These are phyloP conservation scores for Craterostigma plantagineum DNA, from an alignment of 257 asterid species.

Conservation along the genomic window DNA sequence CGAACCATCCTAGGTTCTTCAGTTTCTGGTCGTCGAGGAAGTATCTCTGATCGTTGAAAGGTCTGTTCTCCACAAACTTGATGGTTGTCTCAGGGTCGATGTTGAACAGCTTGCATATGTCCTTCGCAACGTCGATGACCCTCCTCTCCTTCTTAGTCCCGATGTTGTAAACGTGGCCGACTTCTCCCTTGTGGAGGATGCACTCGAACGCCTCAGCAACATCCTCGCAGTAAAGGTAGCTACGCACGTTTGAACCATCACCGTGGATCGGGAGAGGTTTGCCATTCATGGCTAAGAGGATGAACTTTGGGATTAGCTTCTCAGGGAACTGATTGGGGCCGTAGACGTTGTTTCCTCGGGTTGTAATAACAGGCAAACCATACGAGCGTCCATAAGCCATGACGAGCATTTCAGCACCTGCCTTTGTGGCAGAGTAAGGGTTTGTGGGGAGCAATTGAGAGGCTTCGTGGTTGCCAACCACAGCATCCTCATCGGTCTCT, in stretches of 20 bases:
- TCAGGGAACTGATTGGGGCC: constrained; percentile 70
- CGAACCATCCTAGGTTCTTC: constrained; percentile 49
- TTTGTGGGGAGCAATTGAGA: constrained; percentile 62
- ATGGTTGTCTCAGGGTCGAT: constrained; percentile 41
- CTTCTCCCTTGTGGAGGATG: constrained; percentile 59
- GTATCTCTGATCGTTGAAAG: constrained; percentile 65
- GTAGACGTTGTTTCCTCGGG: constrained; percentile 52
- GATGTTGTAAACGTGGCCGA: constrained; percentile 17
- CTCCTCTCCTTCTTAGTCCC: constrained; percentile 53
- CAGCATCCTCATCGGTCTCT: constrained; percentile 76
- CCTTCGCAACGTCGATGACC: constrained; percentile 58
- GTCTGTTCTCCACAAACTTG: constrained; percentile 56
- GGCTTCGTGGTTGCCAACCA: constrained; percentile 66
- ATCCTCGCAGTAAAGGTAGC: constrained; percentile 63
- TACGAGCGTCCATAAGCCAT: constrained; percentile 75
- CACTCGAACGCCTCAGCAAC: constrained; percentile 68
- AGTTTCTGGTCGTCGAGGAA: constrained; percentile 58
- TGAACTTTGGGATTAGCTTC: constrained; percentile 59
- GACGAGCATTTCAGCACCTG: constrained; percentile 72
- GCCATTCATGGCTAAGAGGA: constrained; percentile 51
- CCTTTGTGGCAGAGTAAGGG: constrained; percentile 73
- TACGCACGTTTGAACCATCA: constrained; percentile 60
- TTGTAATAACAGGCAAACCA: constrained; percentile 48
- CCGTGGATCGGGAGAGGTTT: constrained; percentile 63
- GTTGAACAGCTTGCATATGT: constrained; percentile 38